Conservation (phyloP, 2,329 filamentous ascomycete genomes). For the Bipolaris cookei region DNA sequence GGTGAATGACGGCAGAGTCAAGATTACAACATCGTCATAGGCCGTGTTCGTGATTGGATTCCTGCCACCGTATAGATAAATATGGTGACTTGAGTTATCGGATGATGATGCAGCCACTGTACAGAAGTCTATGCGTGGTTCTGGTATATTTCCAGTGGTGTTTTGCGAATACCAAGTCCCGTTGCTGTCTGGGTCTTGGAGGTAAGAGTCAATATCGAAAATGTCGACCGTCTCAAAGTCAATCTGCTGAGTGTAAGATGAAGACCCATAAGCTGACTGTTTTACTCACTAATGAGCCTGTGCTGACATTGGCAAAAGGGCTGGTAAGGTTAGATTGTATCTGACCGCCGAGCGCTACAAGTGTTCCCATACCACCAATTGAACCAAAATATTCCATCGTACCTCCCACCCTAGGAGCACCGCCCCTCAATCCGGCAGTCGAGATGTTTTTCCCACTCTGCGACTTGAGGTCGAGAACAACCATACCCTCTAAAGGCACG, state of each 20-base stretch:
- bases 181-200: conserved; percentile 31
- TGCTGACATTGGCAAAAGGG: neutral
- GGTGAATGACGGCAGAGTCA: conserved; percentile 55
- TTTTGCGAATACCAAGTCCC: conserved; percentile 54
- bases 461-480: conserved; percentile 13
- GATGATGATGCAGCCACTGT: conserved; percentile 49
- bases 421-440: neutral
- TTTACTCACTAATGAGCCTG: neutral
- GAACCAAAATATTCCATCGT: neutral
- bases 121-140: conserved; percentile 55
- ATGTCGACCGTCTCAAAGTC: conserved; percentile 42
- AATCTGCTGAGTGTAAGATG: conserved; percentile 14
- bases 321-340: neutral
- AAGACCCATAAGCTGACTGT: neutral
- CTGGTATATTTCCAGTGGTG: conserved; percentile 52
- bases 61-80: conserved; percentile 58
- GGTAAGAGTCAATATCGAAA: conserved; percentile 46
- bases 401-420: neutral
- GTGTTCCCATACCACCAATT: neutral
- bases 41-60: conserved; percentile 39
- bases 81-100: conserved; percentile 57
- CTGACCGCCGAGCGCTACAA: neutral
- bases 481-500: neutral
- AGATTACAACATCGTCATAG: conserved; percentile 55
- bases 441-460: conserved; percentile 6